A percentile compares a stretch with the other conserved stretches of the same genome.
Evolutionary conservation across 73 alveolate species (phyloP).

Genomic region (Stentor coeruleus): DNA sequence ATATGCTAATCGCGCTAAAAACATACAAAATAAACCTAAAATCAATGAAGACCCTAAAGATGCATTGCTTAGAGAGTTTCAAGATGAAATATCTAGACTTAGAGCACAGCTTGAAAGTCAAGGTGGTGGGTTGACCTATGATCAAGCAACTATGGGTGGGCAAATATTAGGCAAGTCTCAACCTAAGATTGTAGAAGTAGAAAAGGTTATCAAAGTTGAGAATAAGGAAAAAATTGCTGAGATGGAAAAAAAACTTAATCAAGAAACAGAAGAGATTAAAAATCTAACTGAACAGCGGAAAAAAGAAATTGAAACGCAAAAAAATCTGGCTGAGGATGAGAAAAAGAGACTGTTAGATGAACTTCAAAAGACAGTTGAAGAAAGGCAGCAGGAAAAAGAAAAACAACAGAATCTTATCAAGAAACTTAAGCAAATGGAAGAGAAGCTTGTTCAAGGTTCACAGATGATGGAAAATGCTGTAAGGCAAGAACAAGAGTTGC

Average conservation of each 20-base stretch:
- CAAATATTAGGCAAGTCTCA: slow-evolving; percentile 37
- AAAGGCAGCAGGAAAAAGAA: slow-evolving; percentile 54
- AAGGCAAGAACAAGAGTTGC: slow-evolving; percentile 71
- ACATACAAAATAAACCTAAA: slow-evolving; percentile 84
- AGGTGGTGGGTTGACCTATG: slow-evolving; percentile 48
- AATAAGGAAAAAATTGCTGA: slow-evolving; percentile 70
- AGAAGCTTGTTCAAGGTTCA: slow-evolving; percentile 68
- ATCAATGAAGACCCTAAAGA: slow-evolving; percentile 97
- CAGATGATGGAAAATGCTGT: slow-evolving; percentile 77
- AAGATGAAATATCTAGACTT: slow-evolving; percentile 83
- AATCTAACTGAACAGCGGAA: slow-evolving; percentile 54
- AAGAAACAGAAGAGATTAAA: slow-evolving; percentile 74
- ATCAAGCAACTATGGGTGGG: slow-evolving; percentile 51
- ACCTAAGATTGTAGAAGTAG: slow-evolving; percentile 60
- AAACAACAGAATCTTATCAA: slow-evolving; percentile 60
- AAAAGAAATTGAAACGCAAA: slow-evolving; percentile 65
- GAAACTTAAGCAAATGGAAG: slow-evolving; percentile 77
- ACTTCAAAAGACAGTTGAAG: slow-evolving; percentile 64
- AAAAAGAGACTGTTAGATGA: slow-evolving; percentile 50
- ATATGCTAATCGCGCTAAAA: slow-evolving; percentile 96
- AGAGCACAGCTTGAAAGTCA: slow-evolving; percentile 52
- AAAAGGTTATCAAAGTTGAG: slow-evolving; percentile 67
- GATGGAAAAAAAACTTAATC: slow-evolving; percentile 66
- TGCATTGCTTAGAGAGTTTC: slow-evolving; percentile 87
- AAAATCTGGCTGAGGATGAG: slow-evolving; percentile 70